These are phyloP conservation scores for Phytophthora ohioensis DNA, from an alignment of 352 stramenopile species.

Conservation along the genomic window DNA sequence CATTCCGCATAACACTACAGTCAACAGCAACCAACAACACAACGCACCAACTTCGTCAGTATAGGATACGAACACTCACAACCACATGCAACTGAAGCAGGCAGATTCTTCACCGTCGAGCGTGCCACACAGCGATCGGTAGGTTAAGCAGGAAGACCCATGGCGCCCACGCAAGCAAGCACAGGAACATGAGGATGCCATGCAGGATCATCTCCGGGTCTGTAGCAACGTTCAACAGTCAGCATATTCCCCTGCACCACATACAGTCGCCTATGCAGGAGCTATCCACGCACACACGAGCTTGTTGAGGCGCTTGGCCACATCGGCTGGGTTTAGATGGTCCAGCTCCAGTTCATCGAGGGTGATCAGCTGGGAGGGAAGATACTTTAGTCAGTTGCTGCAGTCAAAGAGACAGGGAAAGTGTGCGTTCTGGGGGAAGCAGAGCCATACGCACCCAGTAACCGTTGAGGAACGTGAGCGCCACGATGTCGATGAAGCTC, in stretches of 20 bases:
- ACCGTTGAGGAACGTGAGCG: conserved; percentile 88
- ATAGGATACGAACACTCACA: too few relatives aligned
- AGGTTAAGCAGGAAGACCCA: conserved; percentile 86
- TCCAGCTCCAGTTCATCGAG: conserved; percentile 89
- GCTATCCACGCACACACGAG: conserved; percentile 70
- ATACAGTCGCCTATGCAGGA: background rate
- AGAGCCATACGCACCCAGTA: conserved; percentile 73
- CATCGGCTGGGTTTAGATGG: conserved; percentile 88
- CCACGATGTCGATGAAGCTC: conserved; percentile 86
- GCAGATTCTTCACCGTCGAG: conserved; percentile 53
- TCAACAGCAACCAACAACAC: conserved; percentile 9
- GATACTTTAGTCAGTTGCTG: conserved; percentile 23
- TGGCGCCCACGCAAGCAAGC: conserved; percentile 73
- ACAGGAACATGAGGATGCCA: conserved; percentile 80
- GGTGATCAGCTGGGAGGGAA: conserved; percentile 69
- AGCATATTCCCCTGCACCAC: background rate
- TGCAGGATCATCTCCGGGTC: conserved; percentile 86
- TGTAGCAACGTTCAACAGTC: conserved; percentile 28
- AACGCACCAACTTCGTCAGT: background rate
- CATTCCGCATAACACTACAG: conserved; percentile 72
- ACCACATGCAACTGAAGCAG: background rate
- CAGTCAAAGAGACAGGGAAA: conserved; percentile 3
- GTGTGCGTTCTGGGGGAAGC: background rate
- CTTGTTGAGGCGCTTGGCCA: conserved; percentile 86
- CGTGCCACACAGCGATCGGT: conserved; percentile 80